Conservation (phyloP, 352 stramenopile species). For the Proteromonas lacertae region DNA sequence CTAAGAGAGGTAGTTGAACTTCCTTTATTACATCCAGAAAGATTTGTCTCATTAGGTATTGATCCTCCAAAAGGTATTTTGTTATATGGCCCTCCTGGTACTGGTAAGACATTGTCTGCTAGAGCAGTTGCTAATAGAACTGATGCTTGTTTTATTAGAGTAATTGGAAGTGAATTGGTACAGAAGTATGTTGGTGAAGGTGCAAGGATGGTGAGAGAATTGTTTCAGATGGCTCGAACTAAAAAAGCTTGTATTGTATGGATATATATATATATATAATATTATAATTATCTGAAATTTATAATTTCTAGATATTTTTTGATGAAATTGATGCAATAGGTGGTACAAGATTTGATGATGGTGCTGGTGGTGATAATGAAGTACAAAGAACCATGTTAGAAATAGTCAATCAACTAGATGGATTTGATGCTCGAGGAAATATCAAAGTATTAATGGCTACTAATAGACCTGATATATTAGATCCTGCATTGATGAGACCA, state of each 20-base stretch:
- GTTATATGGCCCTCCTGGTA: no score
- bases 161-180: constrained; percentile 92
- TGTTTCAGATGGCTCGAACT: constrained; percentile 95
- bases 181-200: constrained; percentile 98
- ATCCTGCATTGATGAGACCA: no score
- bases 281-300: constrained; percentile 17
- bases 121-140: constrained; percentile 89
- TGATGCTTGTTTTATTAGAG: constrained; percentile 94
- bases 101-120: no score
- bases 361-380: constrained; percentile 38
- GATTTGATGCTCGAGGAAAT: constrained; percentile 88
- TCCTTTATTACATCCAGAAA: constrained; percentile 81
- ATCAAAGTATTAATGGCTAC: constrained; percentile 98
- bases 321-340: constrained; percentile 96
- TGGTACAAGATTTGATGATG: constrained; percentile 29
- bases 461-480: constrained; percentile 78
- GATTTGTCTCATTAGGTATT: constrained; percentile 92
- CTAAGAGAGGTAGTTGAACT: no score
- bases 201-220: constrained; percentile 88
- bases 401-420: constrained; percentile 93
- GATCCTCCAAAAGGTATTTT: constrained; percentile 94
- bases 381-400: constrained; percentile 98
- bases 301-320: no score
- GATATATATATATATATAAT: neutral
- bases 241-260: constrained; percentile 72